Conservation (phyloP, 2,329 filamentous ascomycete genomes). For the Didymella exigua region DNA sequence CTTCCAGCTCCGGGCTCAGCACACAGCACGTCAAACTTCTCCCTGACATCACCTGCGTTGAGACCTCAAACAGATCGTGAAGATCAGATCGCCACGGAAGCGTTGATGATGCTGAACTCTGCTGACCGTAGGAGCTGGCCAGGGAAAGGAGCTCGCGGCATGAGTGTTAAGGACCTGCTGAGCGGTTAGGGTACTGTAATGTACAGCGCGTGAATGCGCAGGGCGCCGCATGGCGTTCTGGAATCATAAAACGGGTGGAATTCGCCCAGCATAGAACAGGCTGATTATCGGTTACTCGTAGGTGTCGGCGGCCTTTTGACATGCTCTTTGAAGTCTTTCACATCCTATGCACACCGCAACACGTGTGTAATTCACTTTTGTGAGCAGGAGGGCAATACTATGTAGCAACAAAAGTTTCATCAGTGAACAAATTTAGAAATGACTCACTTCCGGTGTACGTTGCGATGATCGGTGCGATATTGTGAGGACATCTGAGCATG, state of each 20-base stretch:
- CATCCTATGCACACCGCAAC: not conserved
- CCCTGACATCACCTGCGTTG: slow-evolving; percentile 46
- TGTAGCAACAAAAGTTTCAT: not conserved
- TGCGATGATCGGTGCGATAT: too few species aligned
- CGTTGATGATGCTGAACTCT: slow-evolving; percentile 83
- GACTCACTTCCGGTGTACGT: too few species aligned
- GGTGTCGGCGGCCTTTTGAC: not conserved
- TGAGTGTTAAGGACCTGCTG: slow-evolving; percentile 56
- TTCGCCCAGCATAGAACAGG: not conserved
- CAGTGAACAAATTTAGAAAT: not conserved
- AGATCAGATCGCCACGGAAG: slow-evolving; percentile 80
- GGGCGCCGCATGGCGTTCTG: slow-evolving; percentile 1
- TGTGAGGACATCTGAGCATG: too few species aligned
- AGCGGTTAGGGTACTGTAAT: slow-evolving; percentile 34
- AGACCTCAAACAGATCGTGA: slow-evolving; percentile 47
- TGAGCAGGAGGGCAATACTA: not conserved
- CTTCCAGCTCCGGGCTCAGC: slow-evolving; percentile 30
- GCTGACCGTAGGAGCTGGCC: slow-evolving; percentile 66
- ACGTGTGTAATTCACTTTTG: not conserved
- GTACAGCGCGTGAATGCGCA: not conserved
- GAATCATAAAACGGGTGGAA: not conserved
- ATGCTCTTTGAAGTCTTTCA: not conserved
- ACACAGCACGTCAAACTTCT: slow-evolving; percentile 35
- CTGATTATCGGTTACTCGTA: not conserved
- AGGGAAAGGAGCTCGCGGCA: slow-evolving; percentile 42